Evolutionary conservation across 192 early-diverging fungal genomes (phyloP).

Genomic region (Coemansia sp.): DNA sequence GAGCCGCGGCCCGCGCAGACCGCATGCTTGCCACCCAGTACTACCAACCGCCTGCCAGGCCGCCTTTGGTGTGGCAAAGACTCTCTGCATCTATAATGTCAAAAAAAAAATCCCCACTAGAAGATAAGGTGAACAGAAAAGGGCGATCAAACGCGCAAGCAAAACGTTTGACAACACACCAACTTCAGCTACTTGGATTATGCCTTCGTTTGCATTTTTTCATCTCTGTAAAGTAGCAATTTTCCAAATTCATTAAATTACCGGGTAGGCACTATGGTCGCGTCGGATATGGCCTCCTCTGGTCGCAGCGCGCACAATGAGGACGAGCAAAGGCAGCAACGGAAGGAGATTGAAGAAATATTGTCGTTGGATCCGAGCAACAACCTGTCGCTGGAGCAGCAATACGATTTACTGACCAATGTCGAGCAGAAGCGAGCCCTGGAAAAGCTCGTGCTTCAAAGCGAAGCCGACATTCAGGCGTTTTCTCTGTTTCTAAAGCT

Average conservation of each 20-base stretch:
- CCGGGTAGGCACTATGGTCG: neutral
- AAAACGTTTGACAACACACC: too few relatives aligned
- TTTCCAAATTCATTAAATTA: neutral
- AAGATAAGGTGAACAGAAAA: neutral
- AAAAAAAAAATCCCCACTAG: neutral
- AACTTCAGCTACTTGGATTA: neutral
- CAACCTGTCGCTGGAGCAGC: conserved; percentile 18
- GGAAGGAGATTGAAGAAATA: conserved; percentile 16
- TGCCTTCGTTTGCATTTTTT: neutral
- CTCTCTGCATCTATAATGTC: neutral
- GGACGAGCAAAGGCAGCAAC: neutral
- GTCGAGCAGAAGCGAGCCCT: conserved; percentile 25
- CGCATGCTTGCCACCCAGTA: neutral
- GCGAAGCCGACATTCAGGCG: conserved; percentile 39
- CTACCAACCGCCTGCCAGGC: neutral
- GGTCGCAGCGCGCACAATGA: neutral
- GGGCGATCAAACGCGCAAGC: neutral
- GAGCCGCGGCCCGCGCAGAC: neutral
- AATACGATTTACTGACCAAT: conserved; percentile 29
- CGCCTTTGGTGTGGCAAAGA: neutral
- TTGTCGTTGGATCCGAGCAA: conserved; percentile 14
- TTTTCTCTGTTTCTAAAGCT: conserved; percentile 40
- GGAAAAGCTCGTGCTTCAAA: conserved; percentile 31
- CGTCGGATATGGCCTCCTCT: neutral
- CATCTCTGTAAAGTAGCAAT: neutral